Conservation (phyloP, 2,329 filamentous ascomycete species). For the Elsinoe batatas region DNA sequence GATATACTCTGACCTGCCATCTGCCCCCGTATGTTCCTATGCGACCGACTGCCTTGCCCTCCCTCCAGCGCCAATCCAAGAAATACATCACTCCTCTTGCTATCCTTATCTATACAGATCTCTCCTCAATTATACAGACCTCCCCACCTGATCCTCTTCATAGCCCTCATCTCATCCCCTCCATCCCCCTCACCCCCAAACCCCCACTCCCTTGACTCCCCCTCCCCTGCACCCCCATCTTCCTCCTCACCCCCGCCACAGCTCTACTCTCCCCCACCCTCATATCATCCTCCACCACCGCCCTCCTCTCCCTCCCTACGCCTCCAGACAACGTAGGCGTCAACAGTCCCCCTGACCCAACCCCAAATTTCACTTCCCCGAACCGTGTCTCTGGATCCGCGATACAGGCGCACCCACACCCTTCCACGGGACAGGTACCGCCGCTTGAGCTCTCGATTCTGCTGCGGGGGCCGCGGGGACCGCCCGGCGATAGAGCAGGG, state of each 20-base stretch:
- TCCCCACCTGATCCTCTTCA: not conserved
- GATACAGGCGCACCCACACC: constrained; percentile 9
- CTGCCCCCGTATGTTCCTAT: not conserved
- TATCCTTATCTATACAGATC: too few relatives aligned
- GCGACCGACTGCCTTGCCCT: too few relatives aligned
- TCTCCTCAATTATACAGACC: not conserved
- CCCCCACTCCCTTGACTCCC: not conserved
- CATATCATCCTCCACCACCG: constrained; percentile 32
- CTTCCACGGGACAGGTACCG: constrained; percentile 3
- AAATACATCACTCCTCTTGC: not conserved
- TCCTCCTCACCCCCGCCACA: constrained; percentile 30
- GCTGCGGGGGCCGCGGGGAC: constrained; percentile 12
- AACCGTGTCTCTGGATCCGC: constrained; percentile 27
- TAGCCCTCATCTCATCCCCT: not conserved
- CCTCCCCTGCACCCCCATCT: constrained; percentile 19
- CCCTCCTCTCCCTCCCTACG: constrained; percentile 28
- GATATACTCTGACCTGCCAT: not conserved
- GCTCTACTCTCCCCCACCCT: constrained; percentile 35
- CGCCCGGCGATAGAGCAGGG: not conserved
- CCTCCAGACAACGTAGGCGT: constrained; percentile 20
- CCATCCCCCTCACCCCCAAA: constrained; percentile 1
- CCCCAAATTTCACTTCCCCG: constrained; percentile 26
- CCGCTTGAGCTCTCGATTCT: constrained; percentile 20
- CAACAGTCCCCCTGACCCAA: constrained; percentile 27
- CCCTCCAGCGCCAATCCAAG: not conserved